These are phyloP conservation scores for Ogataea trehalophila DNA, from an alignment of 805 yeast species.

Conservation along the genomic window DNA sequence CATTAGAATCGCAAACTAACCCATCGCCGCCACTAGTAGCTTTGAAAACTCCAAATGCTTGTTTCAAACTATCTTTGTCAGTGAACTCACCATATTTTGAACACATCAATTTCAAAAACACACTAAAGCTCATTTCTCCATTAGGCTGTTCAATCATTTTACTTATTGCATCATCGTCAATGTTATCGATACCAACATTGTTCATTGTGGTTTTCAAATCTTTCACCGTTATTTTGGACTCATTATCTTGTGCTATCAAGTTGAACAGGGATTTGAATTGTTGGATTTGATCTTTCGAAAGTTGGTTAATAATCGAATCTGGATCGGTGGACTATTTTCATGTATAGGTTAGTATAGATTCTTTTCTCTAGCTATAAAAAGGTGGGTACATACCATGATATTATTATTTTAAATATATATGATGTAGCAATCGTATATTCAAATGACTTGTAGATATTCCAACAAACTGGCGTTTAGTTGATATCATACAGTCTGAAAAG, in stretches of 20 bases:
- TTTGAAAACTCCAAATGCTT: constrained; percentile 54
- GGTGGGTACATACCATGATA: too few relatives aligned
- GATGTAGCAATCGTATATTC: too few relatives aligned
- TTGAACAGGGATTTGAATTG: constrained; percentile 73
- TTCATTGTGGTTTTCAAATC: constrained; percentile 54
- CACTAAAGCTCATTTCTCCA: constrained; percentile 53
- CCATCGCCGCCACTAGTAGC: constrained; percentile 28
- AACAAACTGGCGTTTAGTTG: too few relatives aligned
- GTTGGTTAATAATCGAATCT: constrained; percentile 21
- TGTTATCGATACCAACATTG: constrained; percentile 43
- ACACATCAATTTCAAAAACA: constrained; percentile 61
- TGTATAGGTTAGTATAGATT: too few relatives aligned
- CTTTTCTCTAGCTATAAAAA: too few relatives aligned
- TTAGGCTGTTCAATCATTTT: constrained; percentile 41
- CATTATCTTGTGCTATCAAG: constrained; percentile 76
- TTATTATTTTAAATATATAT: too few relatives aligned
- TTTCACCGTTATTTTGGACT: constrained; percentile 51
- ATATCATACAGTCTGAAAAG: too few relatives aligned
- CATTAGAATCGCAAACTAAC: constrained; percentile 42
- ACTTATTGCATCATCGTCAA: constrained; percentile 37
- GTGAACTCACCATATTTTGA: constrained; percentile 45
- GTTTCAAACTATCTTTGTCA: constrained; percentile 45
- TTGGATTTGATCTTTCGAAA: constrained; percentile 59
- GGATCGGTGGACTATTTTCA: too few relatives aligned
- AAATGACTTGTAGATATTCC: too few relatives aligned